A percentile compares a stretch with the other conserved stretches of the same genome.
These are phyloP conservation scores for Talaromyces sp. DNA, from an alignment of 2,329 filamentous ascomycete genomes.

Conservation along the genomic window DNA sequence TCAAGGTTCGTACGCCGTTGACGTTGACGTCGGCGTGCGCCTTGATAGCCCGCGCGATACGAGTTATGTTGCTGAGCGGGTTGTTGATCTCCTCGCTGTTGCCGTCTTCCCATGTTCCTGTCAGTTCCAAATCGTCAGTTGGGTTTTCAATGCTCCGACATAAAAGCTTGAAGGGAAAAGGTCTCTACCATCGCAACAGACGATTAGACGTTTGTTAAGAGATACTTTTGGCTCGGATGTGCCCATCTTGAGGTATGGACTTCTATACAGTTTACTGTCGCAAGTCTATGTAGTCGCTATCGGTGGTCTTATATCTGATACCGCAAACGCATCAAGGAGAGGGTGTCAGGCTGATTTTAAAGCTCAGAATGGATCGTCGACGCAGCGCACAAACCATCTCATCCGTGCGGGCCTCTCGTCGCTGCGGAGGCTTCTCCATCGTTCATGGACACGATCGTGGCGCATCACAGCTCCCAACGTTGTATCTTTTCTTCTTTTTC, in stretches of 20 bases:
- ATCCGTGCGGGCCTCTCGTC: not conserved
- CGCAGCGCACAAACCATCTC: not conserved
- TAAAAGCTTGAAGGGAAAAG: not conserved
- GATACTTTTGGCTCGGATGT: slow-evolving; percentile 2
- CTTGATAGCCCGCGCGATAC: slow-evolving; percentile 35
- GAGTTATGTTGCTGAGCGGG: slow-evolving; percentile 40
- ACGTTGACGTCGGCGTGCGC: slow-evolving; percentile 27
- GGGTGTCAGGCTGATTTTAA: not conserved
- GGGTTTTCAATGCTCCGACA: no score
- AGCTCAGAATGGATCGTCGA: not conserved
- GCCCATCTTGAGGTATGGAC: not conserved
- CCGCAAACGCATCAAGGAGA: no score
- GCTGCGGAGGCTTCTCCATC: not conserved
- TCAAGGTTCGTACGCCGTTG: slow-evolving; percentile 23
- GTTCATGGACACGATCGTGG: not conserved
- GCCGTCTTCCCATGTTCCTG: slow-evolving; percentile 34
- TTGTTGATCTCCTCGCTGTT: slow-evolving; percentile 25
- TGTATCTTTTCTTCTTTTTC: not conserved
- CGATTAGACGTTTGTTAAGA: slow-evolving; percentile 30
- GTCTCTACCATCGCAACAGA: slow-evolving; percentile 37
- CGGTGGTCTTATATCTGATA: no score
- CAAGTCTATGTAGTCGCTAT: no score
- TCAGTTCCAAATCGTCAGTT: not conserved
- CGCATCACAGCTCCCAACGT: not conserved
- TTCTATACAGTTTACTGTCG: no score